Evolutionary conservation across 495 filamentous ascomycete genomes (phyloP).

Genomic region (Lophiotrema nucula): DNA sequence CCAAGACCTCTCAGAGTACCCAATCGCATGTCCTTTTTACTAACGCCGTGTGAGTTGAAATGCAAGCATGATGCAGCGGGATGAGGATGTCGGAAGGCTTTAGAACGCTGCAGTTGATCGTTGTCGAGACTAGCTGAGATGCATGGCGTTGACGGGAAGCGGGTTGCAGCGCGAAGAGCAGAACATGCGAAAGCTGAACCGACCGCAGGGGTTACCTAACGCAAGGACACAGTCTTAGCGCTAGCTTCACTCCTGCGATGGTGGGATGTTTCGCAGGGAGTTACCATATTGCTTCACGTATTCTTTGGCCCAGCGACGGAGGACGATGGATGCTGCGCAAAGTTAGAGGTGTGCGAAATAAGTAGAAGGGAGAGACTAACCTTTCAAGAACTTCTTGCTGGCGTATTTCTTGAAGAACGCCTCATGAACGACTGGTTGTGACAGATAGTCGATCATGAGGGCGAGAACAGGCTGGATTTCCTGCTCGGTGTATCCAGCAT

Average conservation of each 20-base stretch:
- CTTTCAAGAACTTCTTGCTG: slow-evolving; percentile 97
- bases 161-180: too few species aligned
- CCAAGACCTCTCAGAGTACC: slow-evolving; percentile 3
- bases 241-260: not conserved
- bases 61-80: slow-evolving; percentile 17
- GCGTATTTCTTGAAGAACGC: slow-evolving; percentile 99
- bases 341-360: slow-evolving; percentile 1
- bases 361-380: slow-evolving; percentile 39
- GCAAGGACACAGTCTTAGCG: too few species aligned
- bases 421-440: slow-evolving; percentile 82
- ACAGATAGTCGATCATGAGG: slow-evolving; percentile 94
- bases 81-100: not conserved
- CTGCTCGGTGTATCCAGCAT: slow-evolving; percentile 87
- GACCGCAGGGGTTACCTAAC: too few species aligned
- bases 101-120: too few species aligned
- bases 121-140: too few species aligned
- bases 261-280: slow-evolving; percentile 6
- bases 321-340: slow-evolving; percentile 77
- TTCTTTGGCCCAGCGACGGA: slow-evolving; percentile 89
- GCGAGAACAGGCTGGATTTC: slow-evolving; percentile 90
- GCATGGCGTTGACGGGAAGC: too few species aligned
- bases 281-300: slow-evolving; percentile 32
- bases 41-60: slow-evolving; percentile 24
- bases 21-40: slow-evolving; percentile 21
- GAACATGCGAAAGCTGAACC: too few species aligned